A percentile compares a stretch with the other conserved stretches of the same genome.
These are phyloP conservation scores for Carex cristatella DNA, from an alignment of 176 grass and related monocot genomes.

Conservation along the genomic window DNA sequence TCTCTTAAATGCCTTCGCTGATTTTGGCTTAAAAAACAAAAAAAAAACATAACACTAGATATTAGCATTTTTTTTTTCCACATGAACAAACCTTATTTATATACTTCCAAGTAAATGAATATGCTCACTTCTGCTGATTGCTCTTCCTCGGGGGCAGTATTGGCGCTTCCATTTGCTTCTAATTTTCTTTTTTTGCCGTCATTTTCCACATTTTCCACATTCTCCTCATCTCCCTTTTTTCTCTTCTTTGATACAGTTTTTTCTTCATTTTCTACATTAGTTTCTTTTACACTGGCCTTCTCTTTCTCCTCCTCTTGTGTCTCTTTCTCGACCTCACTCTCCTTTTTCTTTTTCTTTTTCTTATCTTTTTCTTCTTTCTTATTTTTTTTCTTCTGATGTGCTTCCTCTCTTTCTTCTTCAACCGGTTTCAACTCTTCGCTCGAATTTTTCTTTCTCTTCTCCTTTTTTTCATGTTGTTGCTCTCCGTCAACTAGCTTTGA, in stretches of 20 bases:
- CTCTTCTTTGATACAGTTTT: slow-evolving; percentile 25
- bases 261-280: slow-evolving; percentile 30
- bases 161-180: slow-evolving; percentile 20
- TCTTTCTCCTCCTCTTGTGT: slow-evolving; percentile 33
- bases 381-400: slow-evolving; percentile 22
- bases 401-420: not conserved
- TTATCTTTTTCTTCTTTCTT: slow-evolving; percentile 32
- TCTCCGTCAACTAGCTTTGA: not conserved
- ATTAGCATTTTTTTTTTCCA: not conserved
- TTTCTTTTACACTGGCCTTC: slow-evolving; percentile 25
- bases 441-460: slow-evolving; percentile 46
- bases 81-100: not conserved
- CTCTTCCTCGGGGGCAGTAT: slow-evolving; percentile 33
- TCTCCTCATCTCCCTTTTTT: slow-evolving; percentile 27
- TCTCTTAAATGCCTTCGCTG: slow-evolving; percentile 60
- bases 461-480: slow-evolving; percentile 25
- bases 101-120: not conserved
- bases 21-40: slow-evolving; percentile 48
- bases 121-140: slow-evolving; percentile 54
- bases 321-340: slow-evolving; percentile 43
- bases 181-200: slow-evolving; percentile 53
- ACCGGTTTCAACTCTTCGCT: not conserved
- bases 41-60: not conserved
- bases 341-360: slow-evolving; percentile 43
- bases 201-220: slow-evolving; percentile 32